These are phyloP conservation scores for Mucor velutinosus DNA, from an alignment of 371 early-diverging fungal genomes.

Conservation along the genomic window DNA sequence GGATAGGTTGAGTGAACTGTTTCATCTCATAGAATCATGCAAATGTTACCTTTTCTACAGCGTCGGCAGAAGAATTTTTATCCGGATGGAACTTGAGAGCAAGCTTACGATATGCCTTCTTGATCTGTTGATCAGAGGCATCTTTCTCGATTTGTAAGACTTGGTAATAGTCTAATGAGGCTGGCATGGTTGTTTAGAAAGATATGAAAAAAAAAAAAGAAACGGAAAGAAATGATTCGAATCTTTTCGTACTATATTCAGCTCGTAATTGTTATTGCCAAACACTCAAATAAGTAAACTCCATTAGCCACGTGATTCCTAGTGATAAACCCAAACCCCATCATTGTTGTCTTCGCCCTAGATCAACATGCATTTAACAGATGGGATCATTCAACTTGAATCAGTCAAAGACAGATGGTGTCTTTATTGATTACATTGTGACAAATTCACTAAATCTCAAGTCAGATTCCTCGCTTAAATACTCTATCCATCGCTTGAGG, in stretches of 20 bases:
- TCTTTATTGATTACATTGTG: not conserved
- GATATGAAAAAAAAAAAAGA: conserved; percentile 6
- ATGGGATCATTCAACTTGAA: too few relatives aligned
- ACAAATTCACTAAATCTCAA: conserved; percentile 55
- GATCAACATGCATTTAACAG: too few relatives aligned
- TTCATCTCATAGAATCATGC: not conserved
- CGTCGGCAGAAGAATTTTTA: conserved; percentile 48
- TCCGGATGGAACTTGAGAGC: conserved; percentile 63
- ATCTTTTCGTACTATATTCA: not conserved
- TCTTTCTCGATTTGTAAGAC: conserved; percentile 27
- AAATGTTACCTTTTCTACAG: conserved; percentile 42
- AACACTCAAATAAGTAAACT: not conserved
- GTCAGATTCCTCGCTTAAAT: conserved; percentile 57
- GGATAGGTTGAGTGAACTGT: not conserved
- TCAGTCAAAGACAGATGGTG: too few relatives aligned
- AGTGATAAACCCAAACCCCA: too few relatives aligned
- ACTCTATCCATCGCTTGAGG: conserved; percentile 59
- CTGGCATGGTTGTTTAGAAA: conserved; percentile 14
- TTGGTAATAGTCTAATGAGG: conserved; percentile 29
- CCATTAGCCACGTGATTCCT: too few relatives aligned
- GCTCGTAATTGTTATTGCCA: not conserved
- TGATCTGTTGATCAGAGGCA: conserved; percentile 45
- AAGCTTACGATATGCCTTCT: conserved; percentile 47
- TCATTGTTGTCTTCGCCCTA: too few relatives aligned
- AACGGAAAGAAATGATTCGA: not conserved